These are phyloP conservation scores for Salix exigua DNA, from an alignment of 345 rosid species.

Conservation along the genomic window DNA sequence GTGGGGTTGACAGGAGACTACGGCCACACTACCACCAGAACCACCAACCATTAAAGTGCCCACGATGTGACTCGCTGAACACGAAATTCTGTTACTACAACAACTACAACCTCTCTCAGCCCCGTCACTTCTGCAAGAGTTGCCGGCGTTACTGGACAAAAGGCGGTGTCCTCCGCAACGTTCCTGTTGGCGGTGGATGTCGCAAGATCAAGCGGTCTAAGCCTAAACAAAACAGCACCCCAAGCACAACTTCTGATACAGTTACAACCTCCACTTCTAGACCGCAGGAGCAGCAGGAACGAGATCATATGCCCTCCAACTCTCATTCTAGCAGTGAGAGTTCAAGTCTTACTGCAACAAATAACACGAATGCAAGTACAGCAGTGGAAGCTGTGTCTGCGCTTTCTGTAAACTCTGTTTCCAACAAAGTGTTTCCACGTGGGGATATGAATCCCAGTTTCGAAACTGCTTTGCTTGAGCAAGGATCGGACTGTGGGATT, in stretches of 20 bases:
- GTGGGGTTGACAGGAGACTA: slow-evolving; percentile 70
- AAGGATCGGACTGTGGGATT: slow-evolving; percentile 54
- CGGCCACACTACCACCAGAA: slow-evolving; percentile 59
- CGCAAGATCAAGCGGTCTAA: slow-evolving; percentile 71
- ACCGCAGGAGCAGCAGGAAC: slow-evolving; percentile 16
- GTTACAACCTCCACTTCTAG: background rate
- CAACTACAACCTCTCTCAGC: slow-evolving; percentile 97
- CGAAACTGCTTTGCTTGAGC: slow-evolving; percentile 48
- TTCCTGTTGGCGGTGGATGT: slow-evolving; percentile 87
- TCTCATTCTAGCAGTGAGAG: slow-evolving; percentile 79
- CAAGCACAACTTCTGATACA: slow-evolving; percentile 3
- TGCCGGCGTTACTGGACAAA: slow-evolving; percentile 99
- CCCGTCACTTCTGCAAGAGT: slow-evolving; percentile 94
- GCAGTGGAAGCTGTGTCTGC: slow-evolving; percentile 45
- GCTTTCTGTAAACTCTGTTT: slow-evolving; percentile 37
- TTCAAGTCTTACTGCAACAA: slow-evolving; percentile 69
- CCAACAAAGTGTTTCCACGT: slow-evolving; percentile 27
- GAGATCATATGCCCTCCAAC: slow-evolving; percentile 29
- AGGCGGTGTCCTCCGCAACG: slow-evolving; percentile 97
- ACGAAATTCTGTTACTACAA: slow-evolving; percentile 98
- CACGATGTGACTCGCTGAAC: slow-evolving; percentile 85
- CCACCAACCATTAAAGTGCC: slow-evolving; percentile 86
- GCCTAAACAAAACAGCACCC: slow-evolving; percentile 25
- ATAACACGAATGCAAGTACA: slow-evolving; percentile 28
- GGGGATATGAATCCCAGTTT: slow-evolving; percentile 26